These are phyloP conservation scores for Fragaria nilgerrensis DNA, from an alignment of 306 rosid species.

Conservation along the genomic window DNA sequence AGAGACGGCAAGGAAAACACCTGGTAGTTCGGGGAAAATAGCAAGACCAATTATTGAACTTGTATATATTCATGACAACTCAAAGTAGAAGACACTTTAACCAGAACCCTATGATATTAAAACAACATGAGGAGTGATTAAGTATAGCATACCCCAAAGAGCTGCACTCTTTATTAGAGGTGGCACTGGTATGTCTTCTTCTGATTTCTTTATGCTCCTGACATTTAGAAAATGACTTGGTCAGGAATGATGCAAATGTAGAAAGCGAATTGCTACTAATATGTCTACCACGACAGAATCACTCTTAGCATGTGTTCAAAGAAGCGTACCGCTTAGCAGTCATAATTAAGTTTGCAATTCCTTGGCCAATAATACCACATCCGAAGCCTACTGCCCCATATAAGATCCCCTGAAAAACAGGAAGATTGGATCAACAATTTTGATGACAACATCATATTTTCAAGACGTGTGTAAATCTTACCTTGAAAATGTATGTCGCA, in stretches of 20 bases:
- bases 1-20: constrained; percentile 86
- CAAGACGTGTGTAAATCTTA: constrained; percentile 8
- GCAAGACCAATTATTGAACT: neutral
- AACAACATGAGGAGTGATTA: neutral
- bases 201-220: constrained; percentile 92
- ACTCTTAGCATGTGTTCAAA: constrained; percentile 13
- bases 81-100: neutral
- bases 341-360: constrained; percentile 92
- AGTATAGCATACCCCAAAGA: constrained; percentile 45
- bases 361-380: constrained; percentile 96
- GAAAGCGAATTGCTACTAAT: neutral
- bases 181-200: constrained; percentile 91
- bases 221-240: constrained; percentile 3
- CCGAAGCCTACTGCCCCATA: constrained; percentile 91
- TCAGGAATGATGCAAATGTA: constrained; percentile 7
- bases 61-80: neutral
- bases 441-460: neutral
- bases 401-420: constrained; percentile 63
- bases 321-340: constrained; percentile 70
- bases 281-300: constrained; percentile 1
- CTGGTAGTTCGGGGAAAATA: constrained; percentile 40
- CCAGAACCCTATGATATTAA: neutral
- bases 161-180: constrained; percentile 83
- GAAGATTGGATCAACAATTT: constrained; percentile 11
- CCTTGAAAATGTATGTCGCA: constrained; percentile 47